phyloP scores from a whole-genome alignment of 2,329 filamentous ascomycete genomes.

The Apiospora pterosperma region DNA sequence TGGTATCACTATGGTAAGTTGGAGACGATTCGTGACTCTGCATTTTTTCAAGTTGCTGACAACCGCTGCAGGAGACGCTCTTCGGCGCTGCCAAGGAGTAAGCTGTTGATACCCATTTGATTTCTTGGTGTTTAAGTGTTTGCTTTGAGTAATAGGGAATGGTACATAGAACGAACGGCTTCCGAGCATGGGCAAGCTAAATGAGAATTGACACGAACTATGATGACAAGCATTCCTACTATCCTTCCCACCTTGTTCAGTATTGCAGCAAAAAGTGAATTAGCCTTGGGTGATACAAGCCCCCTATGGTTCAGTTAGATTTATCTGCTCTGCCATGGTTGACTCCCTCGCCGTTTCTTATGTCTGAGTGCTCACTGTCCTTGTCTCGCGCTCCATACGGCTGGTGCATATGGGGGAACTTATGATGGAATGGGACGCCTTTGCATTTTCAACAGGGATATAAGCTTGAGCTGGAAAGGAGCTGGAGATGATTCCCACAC shows the following conservation, averaged over 20 bases:
- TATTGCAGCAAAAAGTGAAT: not conserved
- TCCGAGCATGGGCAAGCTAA: slow-evolving; percentile 1
- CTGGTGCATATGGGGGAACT: too few species aligned
- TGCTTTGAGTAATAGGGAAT: slow-evolving; percentile 4
- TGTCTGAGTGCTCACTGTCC: too few species aligned
- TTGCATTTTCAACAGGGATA: too few species aligned
- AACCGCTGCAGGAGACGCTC: slow-evolving; percentile 4
- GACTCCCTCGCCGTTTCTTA: too few species aligned
- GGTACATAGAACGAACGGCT: slow-evolving; percentile 5
- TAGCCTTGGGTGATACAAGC: not conserved
- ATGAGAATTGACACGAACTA: slow-evolving; percentile 4
- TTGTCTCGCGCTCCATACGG: too few species aligned
- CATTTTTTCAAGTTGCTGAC: not conserved
- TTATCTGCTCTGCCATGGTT: not conserved
- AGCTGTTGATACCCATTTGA: slow-evolving; percentile 7
- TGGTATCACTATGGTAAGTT: slow-evolving; percentile 7
- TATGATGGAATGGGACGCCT: too few species aligned
- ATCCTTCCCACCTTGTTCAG: not conserved
- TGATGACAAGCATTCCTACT: not conserved
- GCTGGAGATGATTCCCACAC: too few species aligned
- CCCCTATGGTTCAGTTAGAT: not conserved
- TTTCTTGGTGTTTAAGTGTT: slow-evolving; percentile 5
- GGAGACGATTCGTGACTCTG: not conserved
- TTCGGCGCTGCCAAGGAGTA: slow-evolving; percentile 8
- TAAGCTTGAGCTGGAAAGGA: too few species aligned